Percentiles rank a stretch among this genome's conserved stretches.
Evolutionary conservation across 2,329 filamentous ascomycete species (phyloP).

Genomic region (Magnaporthiopsis incrustans): DNA sequence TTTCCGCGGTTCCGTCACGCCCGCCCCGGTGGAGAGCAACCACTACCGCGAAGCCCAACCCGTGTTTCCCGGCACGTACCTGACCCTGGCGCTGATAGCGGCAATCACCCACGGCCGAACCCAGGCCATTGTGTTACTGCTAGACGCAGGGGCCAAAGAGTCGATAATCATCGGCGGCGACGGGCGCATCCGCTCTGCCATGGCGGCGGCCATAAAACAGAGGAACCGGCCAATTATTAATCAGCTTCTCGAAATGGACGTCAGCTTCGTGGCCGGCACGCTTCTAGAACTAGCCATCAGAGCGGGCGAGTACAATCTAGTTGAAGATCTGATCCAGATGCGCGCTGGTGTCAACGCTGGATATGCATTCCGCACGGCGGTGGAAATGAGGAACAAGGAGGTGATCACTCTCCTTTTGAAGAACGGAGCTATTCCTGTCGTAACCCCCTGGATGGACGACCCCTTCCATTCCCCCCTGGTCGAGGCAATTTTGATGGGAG

Average conservation of each 20-base stretch:
- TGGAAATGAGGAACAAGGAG: background rate
- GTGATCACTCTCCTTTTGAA: background rate
- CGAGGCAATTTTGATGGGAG: background rate
- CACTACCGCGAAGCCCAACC: no score
- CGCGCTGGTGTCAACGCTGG: no score
- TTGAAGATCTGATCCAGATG: no score
- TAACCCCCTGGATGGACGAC: fast-evolving
- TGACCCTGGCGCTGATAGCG: background rate
- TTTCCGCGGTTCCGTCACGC: no score
- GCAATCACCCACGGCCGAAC: background rate
- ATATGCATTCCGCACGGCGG: no score
- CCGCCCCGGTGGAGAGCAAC: no score
- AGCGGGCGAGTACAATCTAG: no score
- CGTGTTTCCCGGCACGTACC: no score
- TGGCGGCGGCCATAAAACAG: background rate
- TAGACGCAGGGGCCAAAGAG: background rate
- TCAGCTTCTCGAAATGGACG: no score
- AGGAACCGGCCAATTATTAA: background rate
- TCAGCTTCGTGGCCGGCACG: no score
- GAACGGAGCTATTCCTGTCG: background rate
- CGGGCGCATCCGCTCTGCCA: background rate
- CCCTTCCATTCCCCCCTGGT: background rate
- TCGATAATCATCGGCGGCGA: background rate
- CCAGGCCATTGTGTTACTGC: background rate
- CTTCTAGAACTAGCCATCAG: no score